Evolutionary conservation across 176 grass and related monocot species (phyloP).

Genomic region (Luzula sylvatica): DNA sequence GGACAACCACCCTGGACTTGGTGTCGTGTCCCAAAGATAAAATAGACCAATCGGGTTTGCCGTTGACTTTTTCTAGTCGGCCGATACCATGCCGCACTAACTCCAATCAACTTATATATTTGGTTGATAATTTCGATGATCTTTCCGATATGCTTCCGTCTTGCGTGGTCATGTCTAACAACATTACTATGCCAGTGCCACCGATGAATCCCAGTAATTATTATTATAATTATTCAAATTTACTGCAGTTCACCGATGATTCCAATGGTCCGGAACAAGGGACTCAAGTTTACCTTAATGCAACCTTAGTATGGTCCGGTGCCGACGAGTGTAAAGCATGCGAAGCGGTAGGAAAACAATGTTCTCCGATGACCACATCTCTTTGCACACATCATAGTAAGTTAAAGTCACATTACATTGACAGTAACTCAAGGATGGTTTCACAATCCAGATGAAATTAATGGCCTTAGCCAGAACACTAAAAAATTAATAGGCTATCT

Average conservation of each 20-base stretch:
- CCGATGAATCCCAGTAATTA: no score
- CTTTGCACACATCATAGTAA: slow-evolving; percentile 20
- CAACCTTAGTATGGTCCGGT: background rate
- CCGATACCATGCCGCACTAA: slow-evolving; percentile 18
- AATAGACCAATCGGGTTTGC: background rate
- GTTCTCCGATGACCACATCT: slow-evolving; percentile 10
- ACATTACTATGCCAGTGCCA: background rate
- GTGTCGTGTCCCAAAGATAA: slow-evolving; percentile 7
- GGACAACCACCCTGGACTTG: background rate
- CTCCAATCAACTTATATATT: slow-evolving; percentile 9
- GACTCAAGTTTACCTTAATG: background rate
- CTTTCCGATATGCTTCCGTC: background rate
- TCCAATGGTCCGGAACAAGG: background rate
- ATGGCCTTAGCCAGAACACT: background rate
- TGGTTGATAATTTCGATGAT: background rate
- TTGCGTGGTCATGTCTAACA: background rate
- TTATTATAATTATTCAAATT: no score
- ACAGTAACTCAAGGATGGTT: background rate
- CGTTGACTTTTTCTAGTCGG: background rate
- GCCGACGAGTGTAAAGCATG: background rate
- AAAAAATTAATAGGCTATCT: no score
- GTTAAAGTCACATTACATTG: background rate
- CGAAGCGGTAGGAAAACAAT: background rate
- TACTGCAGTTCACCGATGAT: no score
- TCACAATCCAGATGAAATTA: no score